Evolutionary conservation across 148 eudicot species (phyloP).

Genomic region (Rhododendron griersonianum): DNA sequence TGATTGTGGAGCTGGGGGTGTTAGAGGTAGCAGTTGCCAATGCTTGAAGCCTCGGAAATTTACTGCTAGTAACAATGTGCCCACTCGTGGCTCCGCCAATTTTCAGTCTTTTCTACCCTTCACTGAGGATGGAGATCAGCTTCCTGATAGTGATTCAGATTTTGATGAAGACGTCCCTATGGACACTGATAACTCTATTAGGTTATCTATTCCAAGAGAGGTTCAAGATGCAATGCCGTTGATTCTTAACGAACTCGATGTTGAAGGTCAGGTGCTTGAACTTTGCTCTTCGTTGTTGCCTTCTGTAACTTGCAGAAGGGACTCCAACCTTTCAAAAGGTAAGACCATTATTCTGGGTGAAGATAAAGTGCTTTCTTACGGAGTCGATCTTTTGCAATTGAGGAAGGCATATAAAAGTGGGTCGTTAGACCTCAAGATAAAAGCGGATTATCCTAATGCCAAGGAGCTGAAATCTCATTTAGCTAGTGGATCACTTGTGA

Average conservation of each 20-base stretch:
- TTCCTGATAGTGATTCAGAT: constrained; percentile 95
- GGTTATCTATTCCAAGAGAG: constrained; percentile 66
- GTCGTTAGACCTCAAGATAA: constrained; percentile 87
- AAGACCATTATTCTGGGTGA: constrained; percentile 50
- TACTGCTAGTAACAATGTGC: constrained; percentile 41
- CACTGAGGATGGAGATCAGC: constrained; percentile 76
- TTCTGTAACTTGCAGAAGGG: constrained; percentile 61
- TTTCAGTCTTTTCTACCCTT: constrained; percentile 82
- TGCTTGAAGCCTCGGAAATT: constrained; percentile 95
- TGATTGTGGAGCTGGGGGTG: constrained; percentile 99
- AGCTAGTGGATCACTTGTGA: constrained; percentile 86
- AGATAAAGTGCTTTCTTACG: constrained; percentile 59
- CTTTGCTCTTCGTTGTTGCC: constrained; percentile 77
- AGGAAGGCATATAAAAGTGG: constrained; percentile 99
- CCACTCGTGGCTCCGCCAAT: constrained; percentile 46
- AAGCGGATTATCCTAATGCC: constrained; percentile 93
- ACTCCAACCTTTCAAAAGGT: constrained; percentile 65
- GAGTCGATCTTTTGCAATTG: constrained; percentile 77
- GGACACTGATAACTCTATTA: constrained; percentile 61
- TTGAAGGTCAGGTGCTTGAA: constrained; percentile 73
- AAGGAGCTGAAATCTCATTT: constrained; percentile 89
- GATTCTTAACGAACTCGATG: constrained; percentile 74
- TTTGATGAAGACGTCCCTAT: constrained; percentile 66
- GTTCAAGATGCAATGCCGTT: constrained; percentile 60
- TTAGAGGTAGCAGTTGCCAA: constrained; percentile 95